A percentile compares a stretch with the other conserved stretches of the same genome.
Evolutionary conservation across 306 rosid species (phyloP).

Genomic region (Prunus mongolica): DNA sequence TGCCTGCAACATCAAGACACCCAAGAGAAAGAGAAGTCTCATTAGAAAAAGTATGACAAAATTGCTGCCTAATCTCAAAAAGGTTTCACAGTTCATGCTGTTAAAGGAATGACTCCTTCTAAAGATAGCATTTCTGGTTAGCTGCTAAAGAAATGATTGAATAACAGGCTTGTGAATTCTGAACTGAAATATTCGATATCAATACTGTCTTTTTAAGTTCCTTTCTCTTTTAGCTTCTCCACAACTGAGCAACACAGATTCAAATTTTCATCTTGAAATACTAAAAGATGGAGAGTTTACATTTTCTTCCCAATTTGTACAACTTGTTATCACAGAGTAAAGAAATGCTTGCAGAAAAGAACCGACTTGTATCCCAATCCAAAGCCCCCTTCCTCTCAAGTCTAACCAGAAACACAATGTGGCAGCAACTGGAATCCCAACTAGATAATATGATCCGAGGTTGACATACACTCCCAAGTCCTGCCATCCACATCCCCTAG

Average conservation of each 20-base stretch:
- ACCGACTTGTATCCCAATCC: slow-evolving; percentile 62
- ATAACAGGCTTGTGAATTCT: background rate
- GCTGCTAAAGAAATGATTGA: too few relatives aligned
- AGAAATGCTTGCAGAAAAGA: slow-evolving; percentile 40
- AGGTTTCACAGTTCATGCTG: background rate
- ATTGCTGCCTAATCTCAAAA: background rate
- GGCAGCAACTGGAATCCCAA: slow-evolving; percentile 63
- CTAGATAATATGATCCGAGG: slow-evolving; percentile 59
- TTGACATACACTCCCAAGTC: slow-evolving; percentile 53
- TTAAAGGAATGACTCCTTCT: too few relatives aligned
- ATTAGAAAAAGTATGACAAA: background rate
- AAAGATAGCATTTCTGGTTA: too few relatives aligned
- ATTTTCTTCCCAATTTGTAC: slow-evolving; percentile 58
- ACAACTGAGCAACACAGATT: background rate
- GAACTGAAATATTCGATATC: background rate
- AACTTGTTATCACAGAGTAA: slow-evolving; percentile 38
- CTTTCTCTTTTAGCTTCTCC: background rate
- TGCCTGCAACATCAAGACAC: slow-evolving; percentile 21
- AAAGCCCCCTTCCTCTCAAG: slow-evolving; percentile 57
- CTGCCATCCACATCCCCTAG: slow-evolving; percentile 84
- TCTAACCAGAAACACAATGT: slow-evolving; percentile 45
- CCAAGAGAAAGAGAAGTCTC: background rate
- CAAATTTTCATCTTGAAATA: background rate
- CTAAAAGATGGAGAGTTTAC: slow-evolving; percentile 7
- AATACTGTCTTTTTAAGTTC: background rate